Base-by-base conservation (phyloP, 441 rosid genomes). In the Gossypium lobatum region DNA sequence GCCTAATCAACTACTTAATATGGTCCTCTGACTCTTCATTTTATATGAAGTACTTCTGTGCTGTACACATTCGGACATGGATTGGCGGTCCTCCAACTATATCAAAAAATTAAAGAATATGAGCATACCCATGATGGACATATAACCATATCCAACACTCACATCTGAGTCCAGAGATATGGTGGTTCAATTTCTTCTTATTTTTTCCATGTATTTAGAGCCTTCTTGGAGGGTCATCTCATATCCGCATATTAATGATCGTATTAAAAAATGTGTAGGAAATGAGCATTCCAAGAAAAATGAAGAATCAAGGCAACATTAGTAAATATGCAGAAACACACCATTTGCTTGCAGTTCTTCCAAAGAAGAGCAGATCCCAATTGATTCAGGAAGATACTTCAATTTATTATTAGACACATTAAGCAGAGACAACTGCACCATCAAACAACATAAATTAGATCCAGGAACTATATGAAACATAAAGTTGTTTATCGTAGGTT, bases 341-440 rank as follows among this genome's bases (percentile, higher is more conserved):
- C 98, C 97, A 82, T 91, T 86, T 64, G 97, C 97, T 79, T 88
- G 91, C 64, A 95, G 54, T 82, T 92, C 98, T 86, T 95, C 98
- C 81, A 95, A 84, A 67, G 98, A 87, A 81, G 85, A 88, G 83
- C 97, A 95, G 79, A 94, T 92, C 75, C 98, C 98, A 75, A 95
- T 84, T 75, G 98, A 91, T 80, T 92, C 97, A 11, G 98, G 97
- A 78, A 95, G 92, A 71, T 89, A 83, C 84, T 86, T 95, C 81
- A 92, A 77, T 79, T 88, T 88, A 85, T 95, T 92, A 81, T 80
- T 88, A 70, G 98, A 95, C 70, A 95, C 88, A 88, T 92, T 89
- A 82, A 95, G 79, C 72, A 95, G 87, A 42, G 88, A 80, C 76
- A 94, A 78, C 98, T 94, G 93, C 93, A 87, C 70, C 18, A 63